Evolutionary conservation across 148 eudicot species (phyloP), one percentile per base, ranked within the genome.

Genomic region (Silene conica): DNA sequence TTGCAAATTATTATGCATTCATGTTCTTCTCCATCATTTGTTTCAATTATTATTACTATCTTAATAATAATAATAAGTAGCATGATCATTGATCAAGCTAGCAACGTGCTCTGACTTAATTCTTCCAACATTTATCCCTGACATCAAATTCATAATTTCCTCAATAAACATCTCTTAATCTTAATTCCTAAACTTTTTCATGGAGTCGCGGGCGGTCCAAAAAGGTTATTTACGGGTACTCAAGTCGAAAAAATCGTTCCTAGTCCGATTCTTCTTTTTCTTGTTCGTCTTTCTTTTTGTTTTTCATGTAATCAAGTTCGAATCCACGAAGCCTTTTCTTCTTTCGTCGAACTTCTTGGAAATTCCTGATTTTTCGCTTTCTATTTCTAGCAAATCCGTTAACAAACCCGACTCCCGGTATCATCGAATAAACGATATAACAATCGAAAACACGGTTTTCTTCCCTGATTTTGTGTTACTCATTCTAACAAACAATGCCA

Each of bases 401-500:
- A 26, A 26, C 2, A 26, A 63, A 63, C 67, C 21, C 12, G 2
- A 45, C 4, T 28, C 20, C 18, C 5, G 46, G 13, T 5, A 45
- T 48, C 21, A 15, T 2, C 22, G 15, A 22, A 50, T 13, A 22
- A 21, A 16, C 60, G 83, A 78, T 41, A 48, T 84, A 31, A 71
- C 61, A 21, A 79, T 89, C 6, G 88, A 86, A 68, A 80, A 71
- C 66, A 74, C 82, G 64, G 92, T 95, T 16, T 45, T 87, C 77
- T 92, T 95, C 58, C 89, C 93, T 46, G 94, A 95, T 52, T 86
- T 86, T 79, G 80, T 93, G 16, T 46, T 90, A 80, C 74, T 93
- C 2, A 66, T 93, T 52, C 80, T 92, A 0, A 62, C 84, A 50
- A 25, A 22, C 3, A 74, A 70, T 61, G 69, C 52, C 34, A 48